Base-by-base conservation (phyloP, 192 early-diverging fungal species). In the Coemansia sp. region DNA sequence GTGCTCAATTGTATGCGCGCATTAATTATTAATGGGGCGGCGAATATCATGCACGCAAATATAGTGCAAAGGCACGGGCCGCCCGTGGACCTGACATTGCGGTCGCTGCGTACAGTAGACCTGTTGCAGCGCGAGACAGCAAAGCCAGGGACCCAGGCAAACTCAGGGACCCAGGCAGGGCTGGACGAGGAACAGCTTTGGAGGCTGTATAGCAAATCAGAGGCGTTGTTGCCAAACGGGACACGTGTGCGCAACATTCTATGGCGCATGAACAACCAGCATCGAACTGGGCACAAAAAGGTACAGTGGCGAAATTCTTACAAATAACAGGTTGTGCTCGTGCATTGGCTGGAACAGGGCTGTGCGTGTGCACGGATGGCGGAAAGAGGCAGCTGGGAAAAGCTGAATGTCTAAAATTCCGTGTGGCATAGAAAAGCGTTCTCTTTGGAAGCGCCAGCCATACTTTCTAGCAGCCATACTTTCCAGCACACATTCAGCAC, bases 201-300 rank as follows among this genome's bases (percentile, higher is more conserved):
- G 66, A 37, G 47, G 57, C 60, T 79, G 37, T 79, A 73, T 22
- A 73, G 53, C 21, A 55, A 51, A 38, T 79, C 72, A 4, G 72
- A 68, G 21, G 20, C 48, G 20, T 23, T 74, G 40, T 15, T 75
- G 62, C 72, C 78, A 7, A 67, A 72, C 53, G 71, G 78, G 55
- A 15, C 59, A 28, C 72, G 78, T 8, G 62, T 66, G 26, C 71
- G 78, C 50, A 81, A 81, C 38, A 21, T 75, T 36, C 78, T 81
- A 17, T 81, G 78, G 78, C 78, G 78, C 44, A 81, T 81, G 69
- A 56, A 66, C 25, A 56, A 38, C 54, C 54, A 36, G 31, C 59
- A 42, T 21, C 46, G 47, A 61, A 36, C 36, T 34, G 25, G 34
- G 6, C 59, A 21, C 31, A 36, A 61, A 61, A 61, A 61, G 59